phyloP scores from a whole-genome alignment of 306 rosid species.

The Sindora glabra region DNA sequence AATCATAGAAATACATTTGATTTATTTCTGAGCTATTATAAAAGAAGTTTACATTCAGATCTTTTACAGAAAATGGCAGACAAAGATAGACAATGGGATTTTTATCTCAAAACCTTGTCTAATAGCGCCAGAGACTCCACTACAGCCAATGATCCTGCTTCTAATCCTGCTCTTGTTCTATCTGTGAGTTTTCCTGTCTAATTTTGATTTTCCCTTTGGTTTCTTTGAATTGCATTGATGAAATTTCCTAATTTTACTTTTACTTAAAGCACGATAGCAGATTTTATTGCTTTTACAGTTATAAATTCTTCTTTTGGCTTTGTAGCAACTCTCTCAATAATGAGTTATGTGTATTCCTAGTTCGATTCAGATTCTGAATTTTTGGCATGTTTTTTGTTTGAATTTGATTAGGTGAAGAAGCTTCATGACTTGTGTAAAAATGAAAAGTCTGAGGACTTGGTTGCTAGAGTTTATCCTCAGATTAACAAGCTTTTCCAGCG shows the following conservation, averaged over 20 bases:
- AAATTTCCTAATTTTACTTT: too few relatives aligned
- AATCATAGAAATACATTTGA: background rate
- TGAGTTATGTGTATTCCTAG: too few relatives aligned
- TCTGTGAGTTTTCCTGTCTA: slow-evolving; percentile 36
- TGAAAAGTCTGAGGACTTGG: slow-evolving; percentile 80
- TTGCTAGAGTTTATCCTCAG: slow-evolving; percentile 76
- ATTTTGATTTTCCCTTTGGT: background rate
- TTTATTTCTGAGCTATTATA: background rate
- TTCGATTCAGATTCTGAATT: background rate
- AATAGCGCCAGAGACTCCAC: slow-evolving; percentile 68
- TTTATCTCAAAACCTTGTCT: slow-evolving; percentile 61
- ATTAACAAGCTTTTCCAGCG: slow-evolving; percentile 85
- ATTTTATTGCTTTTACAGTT: too few relatives aligned
- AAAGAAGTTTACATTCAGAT: background rate
- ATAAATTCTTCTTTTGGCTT: too few relatives aligned
- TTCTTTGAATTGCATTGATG: background rate
- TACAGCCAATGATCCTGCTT: slow-evolving; percentile 74
- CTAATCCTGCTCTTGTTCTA: slow-evolving; percentile 69
- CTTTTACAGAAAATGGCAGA: slow-evolving; percentile 29
- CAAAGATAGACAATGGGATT: slow-evolving; percentile 63
- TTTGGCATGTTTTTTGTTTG: background rate
- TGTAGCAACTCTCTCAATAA: too few relatives aligned
- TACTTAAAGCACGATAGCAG: too few relatives aligned
- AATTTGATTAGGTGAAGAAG: slow-evolving; percentile 54
- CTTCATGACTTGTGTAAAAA: slow-evolving; percentile 63